phyloP scores from a whole-genome alignment of 2,329 filamentous ascomycete species.

The Pestalotiopsis sp. region DNA sequence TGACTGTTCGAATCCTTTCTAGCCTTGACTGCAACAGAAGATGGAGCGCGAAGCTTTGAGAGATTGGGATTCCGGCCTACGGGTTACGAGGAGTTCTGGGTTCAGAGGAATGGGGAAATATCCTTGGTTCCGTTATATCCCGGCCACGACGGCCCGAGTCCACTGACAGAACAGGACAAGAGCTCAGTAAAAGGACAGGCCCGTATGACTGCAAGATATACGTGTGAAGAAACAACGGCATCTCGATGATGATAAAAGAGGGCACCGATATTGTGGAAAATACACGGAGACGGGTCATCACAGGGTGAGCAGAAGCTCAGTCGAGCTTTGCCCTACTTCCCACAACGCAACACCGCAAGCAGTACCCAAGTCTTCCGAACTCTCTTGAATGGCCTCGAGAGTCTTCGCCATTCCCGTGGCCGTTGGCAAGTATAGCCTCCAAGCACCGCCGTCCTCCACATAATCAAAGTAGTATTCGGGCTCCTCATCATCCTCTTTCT shows the following conservation, averaged over 20 bases:
- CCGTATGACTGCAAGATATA: not conserved
- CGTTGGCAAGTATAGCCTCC: conserved; percentile 6
- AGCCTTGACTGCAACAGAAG: conserved; percentile 33
- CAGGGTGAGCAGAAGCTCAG: not conserved
- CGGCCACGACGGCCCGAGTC: not conserved
- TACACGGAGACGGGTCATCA: not conserved
- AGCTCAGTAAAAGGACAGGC: not conserved
- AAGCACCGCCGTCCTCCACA: not conserved
- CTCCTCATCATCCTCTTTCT: not conserved
- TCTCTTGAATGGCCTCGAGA: not conserved
- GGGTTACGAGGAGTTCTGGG: conserved; percentile 30
- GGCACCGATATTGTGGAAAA: not conserved
- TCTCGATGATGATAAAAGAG: not conserved
- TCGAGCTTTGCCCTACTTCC: conserved; percentile 7
- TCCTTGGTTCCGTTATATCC: not conserved
- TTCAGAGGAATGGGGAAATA: not conserved
- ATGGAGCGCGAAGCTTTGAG: conserved; percentile 29
- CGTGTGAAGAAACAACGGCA: not conserved
- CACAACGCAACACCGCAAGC: conserved; percentile 5
- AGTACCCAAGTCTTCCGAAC: not conserved
- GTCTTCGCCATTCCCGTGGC: not conserved
- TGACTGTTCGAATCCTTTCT: not conserved
- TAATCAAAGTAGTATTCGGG: conserved; percentile 10
- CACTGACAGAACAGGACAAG: not conserved
- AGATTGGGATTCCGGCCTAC: conserved; percentile 29